Conservation (phyloP, 371 early-diverging fungal genomes). For the Mucor racemosus region DNA sequence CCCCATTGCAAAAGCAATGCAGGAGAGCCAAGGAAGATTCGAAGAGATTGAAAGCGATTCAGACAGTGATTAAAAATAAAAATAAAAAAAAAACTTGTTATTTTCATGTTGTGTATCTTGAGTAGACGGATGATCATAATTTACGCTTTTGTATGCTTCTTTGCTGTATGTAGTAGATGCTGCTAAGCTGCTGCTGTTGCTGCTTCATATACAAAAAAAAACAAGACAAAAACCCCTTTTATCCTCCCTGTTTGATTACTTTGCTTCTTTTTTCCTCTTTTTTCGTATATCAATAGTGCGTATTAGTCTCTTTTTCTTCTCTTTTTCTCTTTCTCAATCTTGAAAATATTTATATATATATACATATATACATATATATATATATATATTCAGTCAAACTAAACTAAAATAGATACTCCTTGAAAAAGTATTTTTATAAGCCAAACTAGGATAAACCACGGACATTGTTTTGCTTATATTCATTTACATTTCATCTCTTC, state of each 20-base stretch:
- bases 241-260: not conserved
- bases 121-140: not conserved
- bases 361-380: not conserved
- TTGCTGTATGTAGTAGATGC: not conserved
- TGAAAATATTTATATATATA: not conserved
- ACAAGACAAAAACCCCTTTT: not conserved
- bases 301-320: not conserved
- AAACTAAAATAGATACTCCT: conserved; percentile 10
- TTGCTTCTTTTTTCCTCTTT: conserved; percentile 5
- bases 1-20: conserved; percentile 64
- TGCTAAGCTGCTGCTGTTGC: not conserved
- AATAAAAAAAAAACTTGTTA: not conserved
- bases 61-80: conserved; percentile 17
- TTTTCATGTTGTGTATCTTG: not conserved
- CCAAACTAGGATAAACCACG: conserved; percentile 12
- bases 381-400: not conserved
- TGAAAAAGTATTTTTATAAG: not conserved
- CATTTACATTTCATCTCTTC: not conserved
- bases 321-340: conserved; percentile 3
- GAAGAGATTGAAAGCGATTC: conserved; percentile 31
- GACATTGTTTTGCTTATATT: not conserved
- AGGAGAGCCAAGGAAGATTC: conserved; percentile 37
- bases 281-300: not conserved
- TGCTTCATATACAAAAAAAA: not conserved
- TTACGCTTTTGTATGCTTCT: not conserved